These are phyloP conservation scores for Monilinia aucupariae DNA, from an alignment of 2,329 filamentous ascomycete genomes.

Conservation along the genomic window DNA sequence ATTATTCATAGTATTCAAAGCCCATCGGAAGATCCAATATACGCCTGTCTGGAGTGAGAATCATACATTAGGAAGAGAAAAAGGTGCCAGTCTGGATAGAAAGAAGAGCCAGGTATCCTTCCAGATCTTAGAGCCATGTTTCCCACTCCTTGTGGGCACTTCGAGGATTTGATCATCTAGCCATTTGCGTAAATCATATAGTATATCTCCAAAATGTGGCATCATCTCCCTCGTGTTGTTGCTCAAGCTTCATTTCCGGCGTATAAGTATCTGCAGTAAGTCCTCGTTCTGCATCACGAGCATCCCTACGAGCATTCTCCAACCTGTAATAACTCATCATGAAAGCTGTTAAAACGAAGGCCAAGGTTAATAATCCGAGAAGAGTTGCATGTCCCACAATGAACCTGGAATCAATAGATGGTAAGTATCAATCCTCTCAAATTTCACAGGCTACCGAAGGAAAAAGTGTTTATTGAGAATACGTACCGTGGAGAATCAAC, in stretches of 20 bases:
- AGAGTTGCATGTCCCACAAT: slow-evolving; percentile 43
- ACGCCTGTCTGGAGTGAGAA: too few relatives aligned
- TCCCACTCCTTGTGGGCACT: background rate
- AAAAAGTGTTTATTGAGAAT: slow-evolving; percentile 27
- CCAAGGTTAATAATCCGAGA: slow-evolving; percentile 43
- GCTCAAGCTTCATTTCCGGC: slow-evolving; percentile 46
- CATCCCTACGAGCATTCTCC: slow-evolving; percentile 52
- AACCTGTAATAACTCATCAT: slow-evolving; percentile 54
- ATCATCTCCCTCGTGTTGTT: slow-evolving; percentile 52
- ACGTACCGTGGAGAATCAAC: slow-evolving; percentile 35
- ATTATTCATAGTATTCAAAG: background rate
- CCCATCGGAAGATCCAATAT: background rate
- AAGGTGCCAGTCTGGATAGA: background rate
- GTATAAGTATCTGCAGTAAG: slow-evolving; percentile 47
- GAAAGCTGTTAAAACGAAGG: slow-evolving; percentile 44
- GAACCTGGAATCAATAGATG: slow-evolving; percentile 34
- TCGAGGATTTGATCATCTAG: background rate
- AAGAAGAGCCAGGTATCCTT: background rate
- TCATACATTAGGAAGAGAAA: background rate
- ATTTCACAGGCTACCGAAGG: background rate
- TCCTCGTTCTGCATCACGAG: slow-evolving; percentile 34
- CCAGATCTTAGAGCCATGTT: background rate
- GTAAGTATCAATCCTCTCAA: background rate
- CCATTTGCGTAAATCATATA: slow-evolving; percentile 34
- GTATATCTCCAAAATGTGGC: slow-evolving; percentile 53